Evolutionary conservation across 2,329 filamentous ascomycete genomes (phyloP).

Genomic region (Blastomyces silverae): DNA sequence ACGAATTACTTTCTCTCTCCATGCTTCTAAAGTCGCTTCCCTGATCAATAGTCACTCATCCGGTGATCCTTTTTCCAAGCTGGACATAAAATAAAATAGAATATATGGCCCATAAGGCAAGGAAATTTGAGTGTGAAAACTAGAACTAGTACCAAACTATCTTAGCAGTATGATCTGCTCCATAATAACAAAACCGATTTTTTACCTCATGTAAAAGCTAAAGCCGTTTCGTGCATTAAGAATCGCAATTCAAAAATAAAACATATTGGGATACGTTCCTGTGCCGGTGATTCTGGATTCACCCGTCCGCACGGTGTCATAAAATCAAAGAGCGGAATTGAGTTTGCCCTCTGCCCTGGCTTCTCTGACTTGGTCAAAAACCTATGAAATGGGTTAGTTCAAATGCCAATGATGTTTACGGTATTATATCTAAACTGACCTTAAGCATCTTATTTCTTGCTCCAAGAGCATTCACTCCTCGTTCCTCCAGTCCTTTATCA

Average conservation of each 20-base stretch:
- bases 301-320: background rate
- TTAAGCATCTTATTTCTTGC: constrained; percentile 97
- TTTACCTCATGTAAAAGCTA: background rate
- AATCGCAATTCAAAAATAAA: constrained; percentile 5
- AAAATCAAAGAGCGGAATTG: constrained; percentile 29
- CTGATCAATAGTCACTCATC: background rate
- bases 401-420: background rate
- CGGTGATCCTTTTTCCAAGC: constrained; percentile 1
- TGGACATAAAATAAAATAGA: background rate
- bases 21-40: background rate
- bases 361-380: constrained; percentile 92
- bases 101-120: background rate
- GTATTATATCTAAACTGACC: constrained; percentile 44
- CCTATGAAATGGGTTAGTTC: constrained; percentile 38
- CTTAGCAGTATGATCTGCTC: constrained; percentile 5
- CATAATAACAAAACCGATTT: constrained; percentile 1
- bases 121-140: background rate
- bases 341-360: constrained; percentile 69
- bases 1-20: background rate
- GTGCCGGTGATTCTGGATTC: background rate
- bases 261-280: background rate
- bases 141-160: background rate
- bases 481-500: constrained; percentile 84
- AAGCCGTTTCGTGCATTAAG: constrained; percentile 7
- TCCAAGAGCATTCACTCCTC: constrained; percentile 89